A percentile compares a stretch with the other conserved stretches of the same genome.
These are phyloP conservation scores for Brassica cretica DNA, from an alignment of 345 rosid genomes.

Conservation along the genomic window DNA sequence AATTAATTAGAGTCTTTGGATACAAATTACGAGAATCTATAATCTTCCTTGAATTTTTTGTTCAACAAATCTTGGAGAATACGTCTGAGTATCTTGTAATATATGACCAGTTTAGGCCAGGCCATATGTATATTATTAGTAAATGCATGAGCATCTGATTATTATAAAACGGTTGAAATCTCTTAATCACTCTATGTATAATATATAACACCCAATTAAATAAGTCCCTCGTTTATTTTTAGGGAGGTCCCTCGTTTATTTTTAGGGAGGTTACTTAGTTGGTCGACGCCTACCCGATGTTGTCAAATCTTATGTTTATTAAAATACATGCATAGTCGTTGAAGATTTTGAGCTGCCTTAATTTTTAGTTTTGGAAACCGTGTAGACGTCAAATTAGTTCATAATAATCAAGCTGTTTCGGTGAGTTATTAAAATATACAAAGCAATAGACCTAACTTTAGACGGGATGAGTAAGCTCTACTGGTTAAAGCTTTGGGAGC, in stretches of 20 bases:
- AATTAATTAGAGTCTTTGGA: too few relatives aligned
- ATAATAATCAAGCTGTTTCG: slow-evolving; percentile 4
- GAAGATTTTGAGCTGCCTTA: not conserved
- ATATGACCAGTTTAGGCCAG: slow-evolving; percentile 5
- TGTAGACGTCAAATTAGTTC: slow-evolving; percentile 11
- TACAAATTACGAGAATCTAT: too few relatives aligned
- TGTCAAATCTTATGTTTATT: not conserved
- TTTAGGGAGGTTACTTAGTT: not conserved
- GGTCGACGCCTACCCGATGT: slow-evolving; percentile 3
- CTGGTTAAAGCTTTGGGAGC: too few relatives aligned
- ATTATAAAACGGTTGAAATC: slow-evolving; percentile 19
- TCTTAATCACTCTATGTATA: not conserved
- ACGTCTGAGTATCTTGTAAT: slow-evolving; percentile 15
- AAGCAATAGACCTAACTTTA: not conserved
- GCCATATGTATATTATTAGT: not conserved
- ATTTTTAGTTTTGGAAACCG: slow-evolving; percentile 9
- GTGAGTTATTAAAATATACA: not conserved
- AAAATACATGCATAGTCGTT: not conserved
- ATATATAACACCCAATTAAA: slow-evolving; percentile 3
- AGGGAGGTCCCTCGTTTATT: slow-evolving; percentile 11
- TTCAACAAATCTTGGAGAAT: slow-evolving; percentile 14
- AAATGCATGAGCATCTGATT: slow-evolving; percentile 28
- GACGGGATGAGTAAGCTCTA: not conserved
- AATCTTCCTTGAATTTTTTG: too few relatives aligned
- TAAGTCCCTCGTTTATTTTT: slow-evolving; percentile 16